phyloP scores from a whole-genome alignment of 768 basidiomycete genomes.

The Pleurotus platypus region DNA sequence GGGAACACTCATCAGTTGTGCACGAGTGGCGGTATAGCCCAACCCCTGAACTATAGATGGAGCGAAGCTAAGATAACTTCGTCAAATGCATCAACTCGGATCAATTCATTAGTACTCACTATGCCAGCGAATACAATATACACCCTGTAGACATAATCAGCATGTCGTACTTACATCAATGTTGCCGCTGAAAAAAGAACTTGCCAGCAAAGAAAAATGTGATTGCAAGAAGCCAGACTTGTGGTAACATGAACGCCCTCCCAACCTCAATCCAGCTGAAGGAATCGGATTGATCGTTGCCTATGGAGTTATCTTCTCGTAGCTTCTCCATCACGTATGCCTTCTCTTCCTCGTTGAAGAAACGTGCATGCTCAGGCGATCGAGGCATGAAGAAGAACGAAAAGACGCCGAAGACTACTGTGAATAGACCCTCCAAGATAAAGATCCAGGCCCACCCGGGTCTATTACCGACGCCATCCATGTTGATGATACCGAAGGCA shows the following conservation, averaged over 20 bases:
- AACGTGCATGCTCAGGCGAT: constrained; percentile 39
- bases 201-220: constrained; percentile 51
- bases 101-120: constrained; percentile 28
- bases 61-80: constrained; percentile 44
- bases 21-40: constrained; percentile 48
- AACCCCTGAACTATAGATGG: constrained; percentile 68
- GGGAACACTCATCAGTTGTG: constrained; percentile 62
- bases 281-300: constrained; percentile 22
- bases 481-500: constrained; percentile 60
- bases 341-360: constrained; percentile 50
- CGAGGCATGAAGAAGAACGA: constrained; percentile 48
- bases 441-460: constrained; percentile 72
- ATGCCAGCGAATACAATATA: constrained; percentile 40
- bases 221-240: constrained; percentile 49
- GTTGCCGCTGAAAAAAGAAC: background rate
- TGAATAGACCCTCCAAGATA: constrained; percentile 65
- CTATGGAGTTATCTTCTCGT: constrained; percentile 35
- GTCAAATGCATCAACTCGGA: background rate
- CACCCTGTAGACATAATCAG: constrained; percentile 19
- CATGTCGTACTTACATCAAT: no score
- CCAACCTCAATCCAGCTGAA: constrained; percentile 60
- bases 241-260: constrained; percentile 45
- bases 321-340: constrained; percentile 37
- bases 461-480: constrained; percentile 61
- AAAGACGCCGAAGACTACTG: constrained; percentile 49